Conservation (phyloP, 2,329 filamentous ascomycete species). For the Xylariaceae sp. region DNA sequence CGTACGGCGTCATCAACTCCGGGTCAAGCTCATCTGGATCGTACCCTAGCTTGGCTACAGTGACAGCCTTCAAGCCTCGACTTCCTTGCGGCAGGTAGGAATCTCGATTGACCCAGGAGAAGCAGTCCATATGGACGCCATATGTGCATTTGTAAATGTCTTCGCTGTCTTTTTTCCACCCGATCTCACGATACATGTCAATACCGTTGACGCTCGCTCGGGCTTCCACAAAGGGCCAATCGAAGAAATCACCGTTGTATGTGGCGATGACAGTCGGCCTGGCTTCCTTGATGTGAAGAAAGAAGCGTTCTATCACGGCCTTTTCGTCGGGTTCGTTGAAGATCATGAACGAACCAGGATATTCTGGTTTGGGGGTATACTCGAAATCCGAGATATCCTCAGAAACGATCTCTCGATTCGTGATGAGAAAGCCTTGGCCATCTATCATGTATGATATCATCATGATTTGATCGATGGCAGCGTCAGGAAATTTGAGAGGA, state of each 20-base stretch:
- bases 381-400: slow-evolving; percentile 98
- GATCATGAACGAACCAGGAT: slow-evolving; percentile 91
- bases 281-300: slow-evolving; percentile 90
- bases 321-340: slow-evolving; percentile 98
- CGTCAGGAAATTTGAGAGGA: slow-evolving; percentile 93
- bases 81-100: slow-evolving; percentile 96
- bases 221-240: slow-evolving; percentile 98
- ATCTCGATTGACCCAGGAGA: slow-evolving; percentile 98
- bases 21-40: slow-evolving; percentile 97
- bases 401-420: slow-evolving; percentile 94
- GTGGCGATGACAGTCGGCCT: slow-evolving; percentile 95
- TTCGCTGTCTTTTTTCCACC: slow-evolving; percentile 90
- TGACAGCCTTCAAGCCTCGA: slow-evolving; percentile 94
- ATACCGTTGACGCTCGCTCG: slow-evolving; percentile 91
- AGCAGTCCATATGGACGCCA: slow-evolving; percentile 98
- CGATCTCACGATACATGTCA: slow-evolving; percentile 98
- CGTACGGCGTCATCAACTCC: slow-evolving; percentile 93
- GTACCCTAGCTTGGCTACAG: slow-evolving; percentile 95
- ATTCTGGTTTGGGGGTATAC: slow-evolving; percentile 96
- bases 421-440: slow-evolving; percentile 95
- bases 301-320: slow-evolving; percentile 82
- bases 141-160: slow-evolving; percentile 96
- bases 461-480: slow-evolving; percentile 94
- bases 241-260: slow-evolving; percentile 99
- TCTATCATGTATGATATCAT: slow-evolving; percentile 99